A percentile compares a stretch with the other conserved stretches of the same genome.
Conservation (phyloP, 73 alveolate genomes). For the Stentor roeselii region DNA sequence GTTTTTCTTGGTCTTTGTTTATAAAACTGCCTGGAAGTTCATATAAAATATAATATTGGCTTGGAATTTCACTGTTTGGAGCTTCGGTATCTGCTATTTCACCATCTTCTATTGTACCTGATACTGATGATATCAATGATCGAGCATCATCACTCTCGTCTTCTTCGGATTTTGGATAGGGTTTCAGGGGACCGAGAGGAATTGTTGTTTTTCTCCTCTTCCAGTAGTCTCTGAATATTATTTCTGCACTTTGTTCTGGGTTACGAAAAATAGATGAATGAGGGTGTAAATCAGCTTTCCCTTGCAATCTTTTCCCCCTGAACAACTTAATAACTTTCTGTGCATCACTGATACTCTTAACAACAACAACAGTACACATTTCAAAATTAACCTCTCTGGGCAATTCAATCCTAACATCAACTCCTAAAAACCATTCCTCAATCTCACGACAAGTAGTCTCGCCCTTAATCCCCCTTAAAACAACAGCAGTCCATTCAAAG, state of each 20-base stretch:
- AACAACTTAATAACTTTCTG: not conserved
- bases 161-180: not conserved
- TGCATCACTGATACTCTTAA: not conserved
- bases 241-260: too few relatives aligned
- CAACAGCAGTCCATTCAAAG: not conserved
- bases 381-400: not conserved
- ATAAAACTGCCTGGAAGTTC: not conserved
- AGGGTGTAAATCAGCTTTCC: not conserved
- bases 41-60: not conserved
- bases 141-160: not conserved
- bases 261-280: not conserved
- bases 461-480: not conserved
- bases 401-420: not conserved
- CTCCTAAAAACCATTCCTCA: not conserved
- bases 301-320: not conserved
- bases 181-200: not conserved
- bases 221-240: not conserved
- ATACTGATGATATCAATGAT: not conserved
- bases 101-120: slow-evolving; percentile 9
- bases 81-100: not conserved
- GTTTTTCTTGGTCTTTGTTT: not conserved
- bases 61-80: not conserved
- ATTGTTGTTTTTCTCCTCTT: not conserved
- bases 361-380: not conserved
- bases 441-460: not conserved